Evolutionary conservation across 108 stramenopile species (phyloP), one percentile per base, ranked within the genome.

Genomic region (Cyclotella distinguenda): DNA sequence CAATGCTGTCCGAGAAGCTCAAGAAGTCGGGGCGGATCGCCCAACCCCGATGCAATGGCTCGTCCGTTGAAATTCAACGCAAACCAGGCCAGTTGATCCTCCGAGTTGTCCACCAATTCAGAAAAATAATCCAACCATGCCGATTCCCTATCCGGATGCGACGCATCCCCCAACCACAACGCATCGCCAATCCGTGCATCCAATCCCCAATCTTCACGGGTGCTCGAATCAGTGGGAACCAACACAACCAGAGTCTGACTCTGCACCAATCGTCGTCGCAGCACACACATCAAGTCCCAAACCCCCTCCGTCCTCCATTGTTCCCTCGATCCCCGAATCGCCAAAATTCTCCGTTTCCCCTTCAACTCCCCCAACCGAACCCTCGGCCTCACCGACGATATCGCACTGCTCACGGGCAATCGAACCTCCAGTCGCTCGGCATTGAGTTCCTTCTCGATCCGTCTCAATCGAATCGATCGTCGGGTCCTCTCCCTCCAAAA

Each of bases 371-470:
- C 59, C 67, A 80, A 43, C 23, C 47, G 10, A 9, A 33, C 48
- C 34, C 28, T 38, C 18, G 66, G 40, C 40, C 67, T 59, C 2
- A 25, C 46, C 16, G 66, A 58, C 10, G 56, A 63, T 44, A 76
- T 46, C 5, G 74, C 74, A 34, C 45, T 42, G 66, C 79, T 83
- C 11, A 82, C 73, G 4, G 89, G 85, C 22, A 88, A 13, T 6
- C 84, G 75, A 0, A 91, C 65, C 21, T 68, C 55, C 31, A 91
- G 66, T 11, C 45, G 13, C 42, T 78, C 77, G 0, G 90, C 72
- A 47, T 88, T 86, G 33, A 91, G 63, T 78, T 91, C 90, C 33
- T 88, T 88, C 72, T 91, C 90, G 46, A 91, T 86, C 23, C 90
- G 60, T 2, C 16, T 70, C 57, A 91, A 39, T 60, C 88, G 87